Evolutionary conservation across 164 flowering plant species (phyloP).

Genomic region (Echeveria elegans): DNA sequence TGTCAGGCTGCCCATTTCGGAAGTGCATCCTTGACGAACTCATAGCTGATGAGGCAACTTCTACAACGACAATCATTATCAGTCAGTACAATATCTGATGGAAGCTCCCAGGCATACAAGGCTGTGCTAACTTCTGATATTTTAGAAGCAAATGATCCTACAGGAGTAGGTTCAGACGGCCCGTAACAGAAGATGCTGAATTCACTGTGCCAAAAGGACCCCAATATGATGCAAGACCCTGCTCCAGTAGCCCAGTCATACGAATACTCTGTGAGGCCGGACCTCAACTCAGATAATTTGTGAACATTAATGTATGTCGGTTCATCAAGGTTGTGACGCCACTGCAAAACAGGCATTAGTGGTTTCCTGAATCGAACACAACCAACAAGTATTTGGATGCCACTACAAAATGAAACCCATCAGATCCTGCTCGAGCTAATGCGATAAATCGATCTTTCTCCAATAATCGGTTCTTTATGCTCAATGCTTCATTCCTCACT

Average conservation of each 20-base stretch:
- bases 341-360: conserved; percentile 50
- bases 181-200: conserved; percentile 72
- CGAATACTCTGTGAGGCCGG: conserved; percentile 18
- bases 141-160: conserved; percentile 22
- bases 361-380: conserved; percentile 65
- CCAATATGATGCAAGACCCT: conserved; percentile 55
- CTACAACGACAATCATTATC: conserved; percentile 47
- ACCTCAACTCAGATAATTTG: conserved; percentile 53
- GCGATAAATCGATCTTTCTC: conserved; percentile 40
- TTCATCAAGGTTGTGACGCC: conserved; percentile 53
- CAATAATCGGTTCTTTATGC: conserved; percentile 2
- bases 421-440: conserved; percentile 39
- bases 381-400: conserved; percentile 38
- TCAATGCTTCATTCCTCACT: conserved; percentile 32
- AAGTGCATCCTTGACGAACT: conserved; percentile 33
- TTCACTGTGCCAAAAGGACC: conserved; percentile 67
- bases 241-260: conserved; percentile 38
- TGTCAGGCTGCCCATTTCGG: conserved; percentile 56
- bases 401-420: conserved; percentile 40
- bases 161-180: conserved; percentile 24
- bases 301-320: conserved; percentile 41
- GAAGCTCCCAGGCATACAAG: conserved; percentile 71
- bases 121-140: conserved; percentile 22
- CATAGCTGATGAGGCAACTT: conserved; percentile 44
- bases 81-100: conserved; percentile 41